Base-by-base conservation (phyloP, 768 basidiomycete species). In the Nidularia pulvinata region DNA sequence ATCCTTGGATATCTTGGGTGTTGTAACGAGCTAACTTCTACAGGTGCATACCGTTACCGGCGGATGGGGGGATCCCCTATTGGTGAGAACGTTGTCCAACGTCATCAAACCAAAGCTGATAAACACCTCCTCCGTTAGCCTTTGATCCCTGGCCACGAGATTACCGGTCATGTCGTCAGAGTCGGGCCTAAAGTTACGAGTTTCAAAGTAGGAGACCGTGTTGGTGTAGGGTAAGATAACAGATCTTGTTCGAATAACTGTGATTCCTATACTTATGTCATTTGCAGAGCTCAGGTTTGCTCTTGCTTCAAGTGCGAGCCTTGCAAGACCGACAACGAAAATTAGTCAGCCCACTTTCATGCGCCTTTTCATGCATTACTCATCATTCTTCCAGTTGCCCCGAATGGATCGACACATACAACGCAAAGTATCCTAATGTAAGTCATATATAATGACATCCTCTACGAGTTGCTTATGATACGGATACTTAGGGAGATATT, bases 201-300 rank as follows among this genome's bases (percentile, higher is more conserved):
- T 48, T 73, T 86, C 70, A 82, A 83, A 61, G 71, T 77, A 7
- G 84, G 84, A 22, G 80, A 85, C 61, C 65, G 78, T 7, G 85
- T 76, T 55, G 85, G 85, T 48, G 69, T 72, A 33, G 70, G 71
- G 70, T 71, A 51, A 35, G 63, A 58, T 16, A 33, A 32, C 7
- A 1, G 32, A 5, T 43, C 7, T 37, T 13, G 19, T 48, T 25
- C 39, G 30, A 30, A 10, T 36, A 22, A 6, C n/a, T n/a, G n/a
- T n/a, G 33, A 33, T 30, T 37, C 1, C 14, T 34, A 35, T n/a
- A 13, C 37, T 7, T 7, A 39, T n/a, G 9, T 32, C 34, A 75
- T 79, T 5, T 70, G 66, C n/a, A 82, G 83, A 55, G 80, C 80
- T 30, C 74, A 75, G 46, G 55, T 72, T 10, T 64, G 65, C 49